Percentiles rank a stretch among this genome's conserved stretches.
These are phyloP conservation scores for Proliferodiscus dingleyae DNA, from an alignment of 2,329 filamentous ascomycete genomes.

Conservation along the genomic window DNA sequence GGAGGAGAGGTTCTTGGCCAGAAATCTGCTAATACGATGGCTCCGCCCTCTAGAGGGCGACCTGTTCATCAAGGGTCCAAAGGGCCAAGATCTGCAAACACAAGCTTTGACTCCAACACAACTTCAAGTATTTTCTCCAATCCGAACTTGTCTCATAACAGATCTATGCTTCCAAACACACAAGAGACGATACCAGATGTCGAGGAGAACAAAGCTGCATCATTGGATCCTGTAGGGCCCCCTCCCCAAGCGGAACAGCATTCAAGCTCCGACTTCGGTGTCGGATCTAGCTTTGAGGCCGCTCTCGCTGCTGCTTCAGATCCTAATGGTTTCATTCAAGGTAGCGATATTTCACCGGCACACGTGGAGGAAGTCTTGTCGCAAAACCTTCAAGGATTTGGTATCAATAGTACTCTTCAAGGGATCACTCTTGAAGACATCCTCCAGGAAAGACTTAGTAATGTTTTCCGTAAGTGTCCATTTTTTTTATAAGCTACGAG, in stretches of 20 bases:
- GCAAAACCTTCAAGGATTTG: slow-evolving; percentile 6
- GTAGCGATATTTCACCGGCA: neutral
- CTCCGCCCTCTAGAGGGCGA: neutral
- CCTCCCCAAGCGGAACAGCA: neutral
- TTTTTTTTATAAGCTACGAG: too few species aligned
- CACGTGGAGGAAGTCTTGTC: slow-evolving; percentile 13
- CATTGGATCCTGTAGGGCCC: neutral
- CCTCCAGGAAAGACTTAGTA: slow-evolving; percentile 9
- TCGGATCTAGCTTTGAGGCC: slow-evolving; percentile 22
- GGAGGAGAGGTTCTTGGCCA: neutral
- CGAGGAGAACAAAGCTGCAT: neutral
- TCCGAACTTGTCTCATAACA: neutral
- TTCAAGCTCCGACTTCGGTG: slow-evolving; percentile 21
- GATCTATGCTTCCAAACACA: slow-evolving; percentile 4
- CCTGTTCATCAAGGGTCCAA: neutral
- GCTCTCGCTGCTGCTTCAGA: slow-evolving; percentile 9
- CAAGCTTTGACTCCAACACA: slow-evolving; percentile 19
- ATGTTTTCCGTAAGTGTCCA: slow-evolving; percentile 21
- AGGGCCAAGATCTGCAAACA: slow-evolving; percentile 5
- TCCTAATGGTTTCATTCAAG: neutral
- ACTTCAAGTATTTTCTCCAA: slow-evolving; percentile 17
- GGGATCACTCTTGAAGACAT: slow-evolving; percentile 4
- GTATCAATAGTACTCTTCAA: neutral
- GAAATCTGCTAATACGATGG: slow-evolving; percentile 1
- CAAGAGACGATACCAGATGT: slow-evolving; percentile 13